Evolutionary conservation across 768 basidiomycete genomes (phyloP), one percentile per base, ranked within the genome.

Genomic region (Baorangia bicolor): DNA sequence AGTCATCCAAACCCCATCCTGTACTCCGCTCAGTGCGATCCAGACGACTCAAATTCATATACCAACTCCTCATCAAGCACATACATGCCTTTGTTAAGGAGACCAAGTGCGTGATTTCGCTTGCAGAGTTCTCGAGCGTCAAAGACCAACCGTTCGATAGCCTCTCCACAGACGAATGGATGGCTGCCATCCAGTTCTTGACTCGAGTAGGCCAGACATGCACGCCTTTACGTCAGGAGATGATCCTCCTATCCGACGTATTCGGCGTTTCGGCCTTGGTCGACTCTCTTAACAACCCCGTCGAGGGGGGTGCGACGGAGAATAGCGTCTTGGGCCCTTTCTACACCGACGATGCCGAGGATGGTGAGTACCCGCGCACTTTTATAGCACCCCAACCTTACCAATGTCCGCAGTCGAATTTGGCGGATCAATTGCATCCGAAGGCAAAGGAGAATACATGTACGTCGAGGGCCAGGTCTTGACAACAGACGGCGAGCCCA

Each of bases 141-240:
- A 5, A 37, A 14, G 12, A 20, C 27, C 18, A n/a, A 58, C n/a
- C 23, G 8, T 34, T 43, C 6, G 18, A 10, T 39, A 82, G 80
- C 54, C 70, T 94, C 49, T 90, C 91, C 18, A 88, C 84, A 1
- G 87, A 92, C 3, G 92, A 94, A 75, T 94, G 92, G 92, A 86
- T 86, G 87, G 69, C 78, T 18, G 77, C 89, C 2, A 86, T 94
- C 62, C 69, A 88, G 54, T 94, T 94, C 72, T 73, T 94, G 55
- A 94, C 92, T 0, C 75, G 77, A 9, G 81, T 80, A 0, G 92
- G 92, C 8, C 77, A 94, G 70, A 90, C 73, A 56, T 91, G 85
- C 69, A 84, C 86, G 0, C 80, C 84, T 33, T 69, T 90, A 49
- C 82, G 84, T 31, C 83, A 83, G 75, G 92, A 94, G 66, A 89